A percentile compares a stretch with the other conserved stretches of the same genome.
phyloP scores from a whole-genome alignment of 345 rosid genomes.

The Camelina sativa region DNA sequence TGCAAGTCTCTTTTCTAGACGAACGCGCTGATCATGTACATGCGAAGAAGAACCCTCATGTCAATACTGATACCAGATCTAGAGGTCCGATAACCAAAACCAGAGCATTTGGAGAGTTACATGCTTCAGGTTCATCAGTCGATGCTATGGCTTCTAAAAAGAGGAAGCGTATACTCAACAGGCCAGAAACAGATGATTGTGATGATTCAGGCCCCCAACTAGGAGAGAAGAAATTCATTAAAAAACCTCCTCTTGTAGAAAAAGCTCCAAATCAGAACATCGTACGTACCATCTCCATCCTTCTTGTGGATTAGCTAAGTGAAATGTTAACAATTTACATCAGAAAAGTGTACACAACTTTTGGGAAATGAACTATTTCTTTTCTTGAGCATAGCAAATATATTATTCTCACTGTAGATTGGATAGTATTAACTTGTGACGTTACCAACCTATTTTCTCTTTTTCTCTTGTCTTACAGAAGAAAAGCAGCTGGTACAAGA shows the following conservation, averaged over 20 bases:
- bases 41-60: slow-evolving; percentile 37
- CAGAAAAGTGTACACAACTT: neutral
- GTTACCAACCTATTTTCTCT: slow-evolving; percentile 22
- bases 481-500: slow-evolving; percentile 51
- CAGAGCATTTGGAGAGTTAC: slow-evolving; percentile 21
- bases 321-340: slow-evolving; percentile 18
- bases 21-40: slow-evolving; percentile 21
- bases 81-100: slow-evolving; percentile 33
- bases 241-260: slow-evolving; percentile 33
- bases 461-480: slow-evolving; percentile 47
- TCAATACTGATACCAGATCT: slow-evolving; percentile 9
- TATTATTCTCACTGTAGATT: neutral
- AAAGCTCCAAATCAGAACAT: slow-evolving; percentile 37
- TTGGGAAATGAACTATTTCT: neutral
- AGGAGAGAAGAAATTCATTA: slow-evolving; percentile 29
- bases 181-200: slow-evolving; percentile 22
- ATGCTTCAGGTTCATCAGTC: slow-evolving; percentile 31
- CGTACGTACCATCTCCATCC: slow-evolving; percentile 40
- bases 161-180: slow-evolving; percentile 46
- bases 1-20: slow-evolving; percentile 27
- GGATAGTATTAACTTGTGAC: slow-evolving; percentile 21
- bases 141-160: slow-evolving; percentile 42
- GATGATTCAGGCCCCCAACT: slow-evolving; percentile 23
- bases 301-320: slow-evolving; percentile 23
- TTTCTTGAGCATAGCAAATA: slow-evolving; percentile 12